phyloP scores from a whole-genome alignment of 2,329 filamentous ascomycete genomes.

The Stenocarpella maydis region DNA sequence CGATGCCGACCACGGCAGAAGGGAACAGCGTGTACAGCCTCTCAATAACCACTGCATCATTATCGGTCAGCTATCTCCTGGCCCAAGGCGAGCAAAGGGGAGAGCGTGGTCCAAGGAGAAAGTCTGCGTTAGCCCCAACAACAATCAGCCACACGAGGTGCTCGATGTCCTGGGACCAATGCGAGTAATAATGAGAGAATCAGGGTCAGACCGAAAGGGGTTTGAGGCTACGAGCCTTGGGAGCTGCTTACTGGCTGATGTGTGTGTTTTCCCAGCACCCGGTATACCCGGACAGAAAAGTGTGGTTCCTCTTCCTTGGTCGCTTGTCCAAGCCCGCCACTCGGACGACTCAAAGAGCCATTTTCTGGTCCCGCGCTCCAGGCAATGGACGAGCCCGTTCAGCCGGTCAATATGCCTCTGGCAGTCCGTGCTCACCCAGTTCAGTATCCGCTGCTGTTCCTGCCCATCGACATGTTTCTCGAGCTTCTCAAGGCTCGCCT shows the following conservation, averaged over 20 bases:
- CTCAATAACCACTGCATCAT: neutral
- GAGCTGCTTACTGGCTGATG: neutral
- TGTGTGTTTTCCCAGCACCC: conserved; percentile 3
- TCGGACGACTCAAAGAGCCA: neutral
- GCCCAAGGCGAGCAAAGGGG: neutral
- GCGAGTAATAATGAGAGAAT: too few species aligned
- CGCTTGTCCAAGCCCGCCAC: neutral
- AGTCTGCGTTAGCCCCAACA: too few species aligned
- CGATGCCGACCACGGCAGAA: neutral
- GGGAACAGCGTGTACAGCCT: neutral
- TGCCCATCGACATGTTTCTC: too few species aligned
- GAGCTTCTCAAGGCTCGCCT: too few species aligned
- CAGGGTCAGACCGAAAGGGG: too few species aligned
- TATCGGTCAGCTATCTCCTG: neutral
- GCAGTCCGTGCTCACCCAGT: neutral
- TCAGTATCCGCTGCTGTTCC: neutral
- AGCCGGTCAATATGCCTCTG: neutral
- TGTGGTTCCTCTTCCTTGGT: neutral
- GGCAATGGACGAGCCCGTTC: neutral
- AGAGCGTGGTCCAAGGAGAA: too few species aligned
- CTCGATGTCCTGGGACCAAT: too few species aligned
- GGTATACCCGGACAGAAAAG: neutral
- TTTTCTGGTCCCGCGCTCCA: neutral
- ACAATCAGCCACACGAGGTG: too few species aligned
- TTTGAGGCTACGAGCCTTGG: neutral